Evolutionary conservation across 306 rosid genomes (phyloP), one percentile per base, ranked within the genome.

Genomic region (Lablab purpureus): DNA sequence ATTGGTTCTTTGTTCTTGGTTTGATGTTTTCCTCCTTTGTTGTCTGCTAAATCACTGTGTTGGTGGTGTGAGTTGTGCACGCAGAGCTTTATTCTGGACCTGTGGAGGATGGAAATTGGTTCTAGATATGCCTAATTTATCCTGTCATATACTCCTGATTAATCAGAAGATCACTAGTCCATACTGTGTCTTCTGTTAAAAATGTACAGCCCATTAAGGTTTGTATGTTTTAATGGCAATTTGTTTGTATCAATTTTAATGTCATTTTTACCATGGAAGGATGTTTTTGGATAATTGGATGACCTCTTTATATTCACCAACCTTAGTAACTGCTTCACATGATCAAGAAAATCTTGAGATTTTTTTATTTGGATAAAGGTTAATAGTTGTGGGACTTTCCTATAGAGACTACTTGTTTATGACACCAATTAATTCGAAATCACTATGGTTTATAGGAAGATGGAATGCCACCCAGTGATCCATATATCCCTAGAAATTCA

Each of bases 121-220:
- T 73, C 83, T 58, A 47, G 64, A 67, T 51, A 54, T 46, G 81
- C 78, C 78, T 32, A 43, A 21, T 78, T 50, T 71, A 59, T 72
- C 58, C 22, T 79, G 77, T 37, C 67, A 79, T 66, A 51, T 58
- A 52, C 63, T 67, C 56, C 52, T 76, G 82, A 66, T 45, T 55
- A 75, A 71, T 56, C 77, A 36, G 52, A 81, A 84, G 85, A 75
- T 83, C 86, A 15, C 8, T 76, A 82, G 77, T 67, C 45, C 62
- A 71, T 49, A 15, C 30, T 6, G 45, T 71, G 47, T 81, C 81
- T 55, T 66, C 0, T 71, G 74, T 52, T 56, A 43, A 51, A 51
- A 76, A 65, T 49, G 82, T 81, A 83, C 83, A 77, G 84, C 64
- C 79, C 84, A 60, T 79, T 76, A 55, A 87, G 91, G 91, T 89